Conservation (phyloP, 257 asterid species). For the Solanum ahanhuiri region DNA sequence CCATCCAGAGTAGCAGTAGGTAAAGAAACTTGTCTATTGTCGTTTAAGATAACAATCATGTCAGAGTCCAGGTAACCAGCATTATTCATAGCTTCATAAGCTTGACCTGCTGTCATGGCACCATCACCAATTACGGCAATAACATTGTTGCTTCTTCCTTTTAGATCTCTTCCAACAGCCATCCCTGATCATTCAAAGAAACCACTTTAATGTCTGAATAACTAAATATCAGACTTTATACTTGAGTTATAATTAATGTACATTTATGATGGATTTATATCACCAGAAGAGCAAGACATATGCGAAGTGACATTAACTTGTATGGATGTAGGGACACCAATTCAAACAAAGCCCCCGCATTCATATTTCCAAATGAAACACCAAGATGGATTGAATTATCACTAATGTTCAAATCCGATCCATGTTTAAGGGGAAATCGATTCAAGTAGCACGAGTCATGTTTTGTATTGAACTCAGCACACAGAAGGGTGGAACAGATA, state of each 20-base stretch:
- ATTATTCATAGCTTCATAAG: slow-evolving; percentile 94
- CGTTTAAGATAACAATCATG: slow-evolving; percentile 91
- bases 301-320: not conserved
- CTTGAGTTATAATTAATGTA: not conserved
- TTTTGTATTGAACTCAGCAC: not conserved
- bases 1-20: slow-evolving; percentile 93
- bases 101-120: slow-evolving; percentile 98
- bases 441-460: not conserved
- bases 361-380: not conserved
- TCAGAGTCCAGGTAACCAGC: slow-evolving; percentile 95
- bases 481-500: not conserved
- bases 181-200: slow-evolving; percentile 45
- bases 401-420: not conserved
- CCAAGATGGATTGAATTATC: not conserved
- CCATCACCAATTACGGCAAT: slow-evolving; percentile 94
- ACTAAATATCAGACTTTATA: not conserved
- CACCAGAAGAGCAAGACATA: not conserved
- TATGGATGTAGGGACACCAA: not conserved
- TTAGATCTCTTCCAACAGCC: slow-evolving; percentile 94
- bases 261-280: not conserved
- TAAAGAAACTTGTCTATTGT: slow-evolving; percentile 91
- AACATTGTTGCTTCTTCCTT: slow-evolving; percentile 62
- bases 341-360: not conserved
- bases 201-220: not conserved
- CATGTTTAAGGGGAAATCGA: not conserved